Percentiles rank a stretch among this genome's conserved stretches.
These are phyloP conservation scores for Zygoascus tannicola DNA, from an alignment of 805 yeast species.

Conservation along the genomic window DNA sequence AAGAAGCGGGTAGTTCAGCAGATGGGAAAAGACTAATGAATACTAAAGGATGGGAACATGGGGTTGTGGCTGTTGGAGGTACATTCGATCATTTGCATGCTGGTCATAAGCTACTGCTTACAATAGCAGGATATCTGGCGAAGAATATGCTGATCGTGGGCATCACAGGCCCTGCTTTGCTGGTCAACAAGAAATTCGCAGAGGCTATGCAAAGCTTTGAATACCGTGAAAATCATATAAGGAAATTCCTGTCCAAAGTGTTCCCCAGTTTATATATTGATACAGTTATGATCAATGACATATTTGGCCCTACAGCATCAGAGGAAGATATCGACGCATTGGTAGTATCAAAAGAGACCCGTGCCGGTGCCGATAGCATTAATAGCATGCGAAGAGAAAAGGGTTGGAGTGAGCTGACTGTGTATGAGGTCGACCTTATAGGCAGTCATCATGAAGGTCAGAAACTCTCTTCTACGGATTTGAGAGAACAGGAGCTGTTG, in stretches of 20 bases:
- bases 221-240: slow-evolving; percentile 39
- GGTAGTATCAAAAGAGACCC: slow-evolving; percentile 73
- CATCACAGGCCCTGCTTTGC: slow-evolving; percentile 64
- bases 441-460: slow-evolving; percentile 49
- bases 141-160: slow-evolving; percentile 59
- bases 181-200: slow-evolving; percentile 64
- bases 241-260: slow-evolving; percentile 39
- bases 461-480: slow-evolving; percentile 77
- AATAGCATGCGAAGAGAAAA: slow-evolving; percentile 54
- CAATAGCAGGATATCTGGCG: slow-evolving; percentile 60
- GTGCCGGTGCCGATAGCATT: slow-evolving; percentile 61
- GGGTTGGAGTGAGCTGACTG: slow-evolving; percentile 42
- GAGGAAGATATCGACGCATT: slow-evolving; percentile 66
- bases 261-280: slow-evolving; percentile 41
- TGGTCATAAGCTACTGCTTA: slow-evolving; percentile 82
- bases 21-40: slow-evolving; percentile 12
- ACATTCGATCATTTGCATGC: slow-evolving; percentile 95
- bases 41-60: slow-evolving; percentile 11
- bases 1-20: slow-evolving; percentile 7
- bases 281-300: slow-evolving; percentile 61
- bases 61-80: slow-evolving; percentile 64
- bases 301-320: slow-evolving; percentile 89
- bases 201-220: slow-evolving; percentile 55
- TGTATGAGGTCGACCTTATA: slow-evolving; percentile 52
- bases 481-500: slow-evolving; percentile 39